Evolutionary conservation across 768 basidiomycete genomes (phyloP), one percentile per base, ranked within the genome.

Genomic region (Lactarius hengduanensis): DNA sequence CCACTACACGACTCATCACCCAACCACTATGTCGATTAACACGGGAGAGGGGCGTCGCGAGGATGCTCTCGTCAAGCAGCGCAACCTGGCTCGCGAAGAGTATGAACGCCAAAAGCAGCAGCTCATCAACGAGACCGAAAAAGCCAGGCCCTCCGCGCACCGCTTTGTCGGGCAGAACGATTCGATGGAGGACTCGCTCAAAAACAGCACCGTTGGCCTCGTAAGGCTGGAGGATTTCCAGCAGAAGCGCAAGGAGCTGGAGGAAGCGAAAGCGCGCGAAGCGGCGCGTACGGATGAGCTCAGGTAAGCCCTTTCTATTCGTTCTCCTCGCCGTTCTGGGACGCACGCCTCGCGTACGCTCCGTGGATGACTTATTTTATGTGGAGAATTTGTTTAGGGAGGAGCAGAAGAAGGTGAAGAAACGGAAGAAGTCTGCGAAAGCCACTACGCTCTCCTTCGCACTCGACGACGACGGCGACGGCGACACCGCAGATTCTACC

Each of bases 161-260:
- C 90, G 95, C 67, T 98, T 98, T 77, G 91, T 96, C 43, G 93
- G 94, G 1, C 92, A 96, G 76, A 86, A 92, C 77, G 96, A 98
- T 74, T 93, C 92, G 5, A 87, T 97, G 83, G 96, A 98, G 76
- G 96, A 98, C 66, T 83, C 86, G 8, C 83, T 98, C 59, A 97
- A 96, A 82, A 83, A 93, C 68, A 89, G 83, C 58, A 98, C 96
- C 1, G 86, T 98, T 54, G 96, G 96, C 69, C 84, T 98, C 20
- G 96, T 98, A 3, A 86, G 82, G 65, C 82, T 98, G 8, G 92
- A 96, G 70, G 96, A 97, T 36, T 98, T 98, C 70, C 92, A 95
- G 76, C 90, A 93, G 77, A 86, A 82, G 72, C 80, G 92, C 66
- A 92, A 92, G 74, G 92, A 93, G 68, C 77, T 98, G 4, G 94